Conservation (phyloP, 768 basidiomycete species). For the Rhodotorula toruloides region DNA sequence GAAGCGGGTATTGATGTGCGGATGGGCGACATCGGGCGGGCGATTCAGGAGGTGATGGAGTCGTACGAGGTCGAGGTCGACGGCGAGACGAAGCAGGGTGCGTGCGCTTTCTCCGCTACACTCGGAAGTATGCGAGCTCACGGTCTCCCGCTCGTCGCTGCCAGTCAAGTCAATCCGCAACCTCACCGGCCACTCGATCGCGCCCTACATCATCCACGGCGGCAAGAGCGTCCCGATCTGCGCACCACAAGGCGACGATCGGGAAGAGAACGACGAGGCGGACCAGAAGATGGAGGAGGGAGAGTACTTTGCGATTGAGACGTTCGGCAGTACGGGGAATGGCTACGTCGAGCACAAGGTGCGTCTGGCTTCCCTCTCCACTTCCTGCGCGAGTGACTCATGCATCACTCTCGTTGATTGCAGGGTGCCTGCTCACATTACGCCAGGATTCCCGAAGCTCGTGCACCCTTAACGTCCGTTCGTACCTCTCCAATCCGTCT, state of each 20-base stretch:
- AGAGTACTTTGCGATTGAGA: slow-evolving; percentile 98
- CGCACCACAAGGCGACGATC: slow-evolving; percentile 55
- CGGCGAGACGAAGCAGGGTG: slow-evolving; percentile 54
- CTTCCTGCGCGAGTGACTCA: neutral
- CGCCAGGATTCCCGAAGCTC: slow-evolving; percentile 65
- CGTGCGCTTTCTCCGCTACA: neutral
- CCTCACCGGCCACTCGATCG: slow-evolving; percentile 90
- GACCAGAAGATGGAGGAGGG: slow-evolving; percentile 98
- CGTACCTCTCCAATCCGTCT: neutral
- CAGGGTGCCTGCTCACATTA: slow-evolving; percentile 91
- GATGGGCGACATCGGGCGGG: slow-evolving; percentile 82
- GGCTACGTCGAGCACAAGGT: slow-evolving; percentile 81
- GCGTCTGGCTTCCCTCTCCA: slow-evolving; percentile 34
- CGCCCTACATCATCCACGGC: slow-evolving; percentile 81
- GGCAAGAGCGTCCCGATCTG: slow-evolving; percentile 85
- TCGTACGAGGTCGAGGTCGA: slow-evolving; percentile 93
- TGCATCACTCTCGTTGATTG: slow-evolving; percentile 7
- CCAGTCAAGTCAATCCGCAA: slow-evolving; percentile 89
- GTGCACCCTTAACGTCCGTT: slow-evolving; percentile 57
- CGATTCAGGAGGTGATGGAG: slow-evolving; percentile 98
- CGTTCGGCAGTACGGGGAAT: slow-evolving; percentile 93
- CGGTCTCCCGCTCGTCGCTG: neutral
- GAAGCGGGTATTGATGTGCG: slow-evolving; percentile 95
- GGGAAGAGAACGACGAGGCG: slow-evolving; percentile 63
- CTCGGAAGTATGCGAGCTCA: no score